Evolutionary conservation across 2,329 filamentous ascomycete species (phyloP), one percentile per base, ranked within the genome.

Genomic region (Fusarium sp.): DNA sequence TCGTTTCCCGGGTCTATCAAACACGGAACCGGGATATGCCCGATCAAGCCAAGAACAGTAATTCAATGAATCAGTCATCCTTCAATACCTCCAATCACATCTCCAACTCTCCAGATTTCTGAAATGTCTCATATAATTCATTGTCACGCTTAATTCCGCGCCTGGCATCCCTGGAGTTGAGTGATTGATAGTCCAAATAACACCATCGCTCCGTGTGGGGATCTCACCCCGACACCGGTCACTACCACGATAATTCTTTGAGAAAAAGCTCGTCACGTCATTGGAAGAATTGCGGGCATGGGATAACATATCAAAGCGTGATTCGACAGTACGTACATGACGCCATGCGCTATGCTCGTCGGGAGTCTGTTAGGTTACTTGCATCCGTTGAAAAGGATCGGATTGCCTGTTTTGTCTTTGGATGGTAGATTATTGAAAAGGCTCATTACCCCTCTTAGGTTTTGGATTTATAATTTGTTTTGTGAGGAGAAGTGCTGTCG

Each of bases 111-210:
- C 18, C 15, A 11, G 7, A 52, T 15, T 40, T 8, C 37, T 12
- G 12, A 40, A 12, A 5, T n/a, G 8, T 20, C 32, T 18, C 32
- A 13, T 4, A 49, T 17, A 20, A 35, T 3, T 7, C 32, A 11
- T 33, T 37, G 1, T 55, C 58, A 55, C 17, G 18, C 27, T 58
- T 42, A 41, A 41, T 49, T 52, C 49, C 59, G 38, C 33, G 32
- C 45, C 14, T 30, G 10, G 3, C 38, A 70, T 46, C 64, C 50
- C 40, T 49, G 33, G 35, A n/a, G 53, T 75, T 75, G 71, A 68
- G 73, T 75, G 64, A 75, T 75, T 61, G 66, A 74, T 65, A 64
- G 69, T 58, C 73, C 53, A 75, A 74, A 75, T 75, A 75, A 75
- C 73, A 75, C 68, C 73, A 75, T 75, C 73, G 73, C 50, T 20